Conservation (phyloP, 495 filamentous ascomycete genomes). For the Neurospora sp. region DNA sequence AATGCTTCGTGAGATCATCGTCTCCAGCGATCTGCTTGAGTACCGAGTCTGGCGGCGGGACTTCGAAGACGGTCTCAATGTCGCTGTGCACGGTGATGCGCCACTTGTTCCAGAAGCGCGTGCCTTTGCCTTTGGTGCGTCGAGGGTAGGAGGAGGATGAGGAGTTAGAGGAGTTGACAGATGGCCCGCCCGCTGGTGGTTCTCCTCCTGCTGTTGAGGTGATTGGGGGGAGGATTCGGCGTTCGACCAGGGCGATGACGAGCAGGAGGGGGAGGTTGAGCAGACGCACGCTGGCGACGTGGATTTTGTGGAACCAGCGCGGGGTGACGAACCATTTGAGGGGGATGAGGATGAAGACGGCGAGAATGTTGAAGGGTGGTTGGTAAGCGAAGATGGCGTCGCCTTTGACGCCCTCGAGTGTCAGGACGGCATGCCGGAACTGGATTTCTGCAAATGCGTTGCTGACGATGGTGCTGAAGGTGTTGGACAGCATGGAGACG, state of each 20-base stretch:
- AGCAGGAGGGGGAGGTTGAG: slow-evolving; percentile 58
- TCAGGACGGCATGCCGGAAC: slow-evolving; percentile 61
- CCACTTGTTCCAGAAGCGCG: slow-evolving; percentile 36
- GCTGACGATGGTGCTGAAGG: slow-evolving; percentile 53
- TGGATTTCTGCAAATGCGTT: slow-evolving; percentile 61
- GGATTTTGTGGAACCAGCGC: slow-evolving; percentile 71
- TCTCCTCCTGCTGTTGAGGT: background rate
- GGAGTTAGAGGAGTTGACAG: slow-evolving; percentile 8
- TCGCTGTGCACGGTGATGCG: slow-evolving; percentile 51
- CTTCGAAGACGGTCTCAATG: slow-evolving; percentile 56
- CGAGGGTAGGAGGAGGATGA: background rate
- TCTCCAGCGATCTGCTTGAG: slow-evolving; percentile 44
- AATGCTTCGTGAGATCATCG: slow-evolving; percentile 39
- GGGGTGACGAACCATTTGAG: slow-evolving; percentile 54
- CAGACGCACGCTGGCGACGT: slow-evolving; percentile 51
- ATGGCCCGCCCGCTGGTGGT: slow-evolving; percentile 8
- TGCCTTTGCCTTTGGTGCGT: background rate
- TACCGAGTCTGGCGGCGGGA: slow-evolving; percentile 51
- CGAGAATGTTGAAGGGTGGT: slow-evolving; percentile 64
- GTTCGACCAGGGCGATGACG: slow-evolving; percentile 48
- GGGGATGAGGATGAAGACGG: slow-evolving; percentile 51
- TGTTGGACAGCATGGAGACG: slow-evolving; percentile 64
- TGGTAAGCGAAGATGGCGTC: slow-evolving; percentile 66
- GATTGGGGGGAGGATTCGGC: slow-evolving; percentile 34
- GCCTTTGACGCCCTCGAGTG: slow-evolving; percentile 65